Evolutionary conservation across 768 basidiomycete species (phyloP).

Genomic region (Asterophora lycoperdoides): DNA sequence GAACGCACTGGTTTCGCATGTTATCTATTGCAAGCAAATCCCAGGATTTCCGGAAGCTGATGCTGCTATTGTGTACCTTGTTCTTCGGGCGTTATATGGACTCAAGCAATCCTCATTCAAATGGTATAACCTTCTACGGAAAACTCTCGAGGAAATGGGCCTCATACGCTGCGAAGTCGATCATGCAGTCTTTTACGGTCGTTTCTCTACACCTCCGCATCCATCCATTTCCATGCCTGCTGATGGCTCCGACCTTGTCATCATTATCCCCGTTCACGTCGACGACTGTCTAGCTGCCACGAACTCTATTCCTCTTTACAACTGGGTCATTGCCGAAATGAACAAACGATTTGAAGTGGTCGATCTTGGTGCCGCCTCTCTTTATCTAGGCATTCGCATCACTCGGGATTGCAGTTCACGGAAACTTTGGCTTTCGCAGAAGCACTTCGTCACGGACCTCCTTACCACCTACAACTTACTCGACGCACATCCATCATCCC

Average conservation of each 20-base stretch:
- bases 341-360: slow-evolving; percentile 9
- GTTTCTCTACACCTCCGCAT: slow-evolving; percentile 19
- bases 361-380: too few species aligned
- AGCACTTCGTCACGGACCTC: too few species aligned
- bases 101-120: too few species aligned
- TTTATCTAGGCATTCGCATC: too few species aligned
- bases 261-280: too few species aligned
- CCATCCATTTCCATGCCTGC: slow-evolving; percentile 11
- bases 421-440: too few species aligned
- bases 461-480: slow-evolving; percentile 11
- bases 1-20: slow-evolving; percentile 18
- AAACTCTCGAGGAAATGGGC: slow-evolving; percentile 10
- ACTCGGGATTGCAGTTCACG: too few species aligned
- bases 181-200: slow-evolving; percentile 23
- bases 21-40: slow-evolving; percentile 19
- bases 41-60: slow-evolving; percentile 14
- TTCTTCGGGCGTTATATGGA: neutral
- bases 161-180: slow-evolving; percentile 22
- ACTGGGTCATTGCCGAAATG: slow-evolving; percentile 16
- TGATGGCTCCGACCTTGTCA: slow-evolving; percentile 13
- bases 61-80: slow-evolving; percentile 5
- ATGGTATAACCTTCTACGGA: neutral
- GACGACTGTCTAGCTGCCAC: too few species aligned
- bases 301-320: slow-evolving; percentile 14
- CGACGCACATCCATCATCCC: neutral